Base-by-base conservation (phyloP, 371 early-diverging fungal genomes). In the Entomophthora muscae region DNA sequence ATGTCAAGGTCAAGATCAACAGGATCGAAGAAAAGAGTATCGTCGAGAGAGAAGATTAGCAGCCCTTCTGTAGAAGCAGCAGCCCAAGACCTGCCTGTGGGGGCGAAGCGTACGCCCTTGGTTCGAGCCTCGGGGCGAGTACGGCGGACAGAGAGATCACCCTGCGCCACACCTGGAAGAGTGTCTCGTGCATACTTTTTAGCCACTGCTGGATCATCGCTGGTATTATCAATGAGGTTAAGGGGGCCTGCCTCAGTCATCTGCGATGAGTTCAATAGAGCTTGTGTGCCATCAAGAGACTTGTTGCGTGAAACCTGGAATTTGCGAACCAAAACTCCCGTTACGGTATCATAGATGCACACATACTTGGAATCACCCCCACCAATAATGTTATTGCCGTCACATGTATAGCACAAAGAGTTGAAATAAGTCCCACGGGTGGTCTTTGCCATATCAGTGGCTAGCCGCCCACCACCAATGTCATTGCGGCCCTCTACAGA, bases 31-130 rank as follows among this genome's bases (percentile, higher is more conserved):
- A 88, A 64, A 29, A 93, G 75, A 1, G 80, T 77, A 64, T 95
- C 92, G 69, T 97, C 96, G 32, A 97, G 71, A 10, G 94, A 88
- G 73, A 93, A 97, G 55, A 97, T 82, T 66, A 96, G 67, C 28
- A 98, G 73, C 2, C 98, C 98, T 66, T 96, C 93, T 2, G 95
- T 93, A n/a, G 95, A 84, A 0, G 95, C 95, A 0, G 94, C 93
- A 1, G 95, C 93, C 91, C 91, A 98, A 12, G 91, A 81, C 22
- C 91, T 80, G 10, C 93, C 94, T 0, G 92, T 93, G 13, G 96
- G 95, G 1, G 94, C 83, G 73, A 98, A 96, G 27, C 83, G 77
- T 3, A 97, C 90, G 29, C 81, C 79, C 63, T 80, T 87, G 2
- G 91, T 86, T 31, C 90, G 83, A 32, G 85, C 83, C 68, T 89